Conservation (phyloP, 2,329 filamentous ascomycete genomes). For the Alternaria infectoria region DNA sequence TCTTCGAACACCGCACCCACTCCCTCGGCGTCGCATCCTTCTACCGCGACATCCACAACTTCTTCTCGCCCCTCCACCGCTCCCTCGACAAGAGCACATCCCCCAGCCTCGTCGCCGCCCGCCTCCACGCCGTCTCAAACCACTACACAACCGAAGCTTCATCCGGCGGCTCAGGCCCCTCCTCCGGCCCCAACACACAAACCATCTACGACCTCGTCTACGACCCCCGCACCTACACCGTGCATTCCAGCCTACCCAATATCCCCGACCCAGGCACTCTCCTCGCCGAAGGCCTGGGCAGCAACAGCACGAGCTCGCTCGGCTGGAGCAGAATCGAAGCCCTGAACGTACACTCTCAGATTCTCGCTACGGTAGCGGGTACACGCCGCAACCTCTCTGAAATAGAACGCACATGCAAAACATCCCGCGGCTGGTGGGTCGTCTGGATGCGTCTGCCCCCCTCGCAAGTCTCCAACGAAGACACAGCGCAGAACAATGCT, state of each 20-base stretch:
- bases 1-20: slow-evolving; percentile 69
- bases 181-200: slow-evolving; percentile 41
- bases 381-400: slow-evolving; percentile 55
- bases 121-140: slow-evolving; percentile 48
- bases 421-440: slow-evolving; percentile 70
- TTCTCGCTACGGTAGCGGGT: slow-evolving; percentile 62
- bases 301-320: slow-evolving; percentile 1
- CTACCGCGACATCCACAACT: slow-evolving; percentile 59
- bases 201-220: slow-evolving; percentile 67
- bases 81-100: slow-evolving; percentile 53
- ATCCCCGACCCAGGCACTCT: slow-evolving; percentile 62
- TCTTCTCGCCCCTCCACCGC: slow-evolving; percentile 57
- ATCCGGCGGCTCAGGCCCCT: slow-evolving; percentile 34
- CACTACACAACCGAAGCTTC: slow-evolving; percentile 46
- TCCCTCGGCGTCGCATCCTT: slow-evolving; percentile 55
- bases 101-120: slow-evolving; percentile 49
- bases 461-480: slow-evolving; percentile 20
- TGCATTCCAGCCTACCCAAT: slow-evolving; percentile 68
- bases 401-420: slow-evolving; percentile 67
- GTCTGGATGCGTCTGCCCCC: slow-evolving; percentile 65
- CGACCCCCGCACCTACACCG: slow-evolving; percentile 63
- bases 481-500: not conserved
- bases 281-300: slow-evolving; percentile 47
- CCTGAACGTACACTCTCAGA: slow-evolving; percentile 66
- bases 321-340: slow-evolving; percentile 64